Conservation (phyloP, 257 asterid genomes). For the Fraxinus cuspidata region DNA sequence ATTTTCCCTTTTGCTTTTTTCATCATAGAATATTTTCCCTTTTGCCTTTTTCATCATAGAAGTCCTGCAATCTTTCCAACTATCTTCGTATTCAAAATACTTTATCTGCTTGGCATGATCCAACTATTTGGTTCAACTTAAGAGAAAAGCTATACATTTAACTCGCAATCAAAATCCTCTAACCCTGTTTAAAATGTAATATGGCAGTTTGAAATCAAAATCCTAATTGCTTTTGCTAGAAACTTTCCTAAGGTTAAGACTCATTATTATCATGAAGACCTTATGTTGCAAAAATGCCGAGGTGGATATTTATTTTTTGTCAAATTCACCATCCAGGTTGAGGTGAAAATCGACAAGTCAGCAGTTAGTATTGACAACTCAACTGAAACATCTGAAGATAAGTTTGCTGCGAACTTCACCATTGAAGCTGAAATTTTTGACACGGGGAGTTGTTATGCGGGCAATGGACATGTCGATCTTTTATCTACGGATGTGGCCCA, state of each 20-base stretch:
- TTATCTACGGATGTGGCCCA: conserved; percentile 58
- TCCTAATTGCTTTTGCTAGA: conserved; percentile 16
- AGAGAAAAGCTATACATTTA: not conserved
- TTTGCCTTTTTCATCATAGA: too few relatives aligned
- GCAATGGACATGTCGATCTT: conserved; percentile 46
- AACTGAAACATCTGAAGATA: conserved; percentile 46
- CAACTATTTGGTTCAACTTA: conserved; percentile 14
- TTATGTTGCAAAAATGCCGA: conserved; percentile 1
- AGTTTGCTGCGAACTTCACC: conserved; percentile 48
- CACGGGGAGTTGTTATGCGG: conserved; percentile 48
- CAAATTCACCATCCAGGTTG: conserved; percentile 60
- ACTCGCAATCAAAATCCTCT: conserved; percentile 4
- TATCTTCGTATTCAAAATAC: conserved; percentile 15
- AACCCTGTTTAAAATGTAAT: not conserved
- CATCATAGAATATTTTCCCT: too few relatives aligned
- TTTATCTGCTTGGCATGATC: not conserved
- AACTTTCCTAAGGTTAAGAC: conserved; percentile 8
- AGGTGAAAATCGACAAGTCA: conserved; percentile 69
- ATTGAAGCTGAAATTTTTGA: conserved; percentile 85
- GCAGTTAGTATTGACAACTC: conserved; percentile 51
- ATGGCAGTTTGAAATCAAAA: not conserved
- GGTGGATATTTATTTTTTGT: conserved; percentile 18
- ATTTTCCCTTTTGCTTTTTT: not conserved
- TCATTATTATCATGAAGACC: conserved; percentile 10
- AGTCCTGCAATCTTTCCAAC: not conserved